phyloP scores from a whole-genome alignment of 306 rosid species.

The Acacia acuminata region DNA sequence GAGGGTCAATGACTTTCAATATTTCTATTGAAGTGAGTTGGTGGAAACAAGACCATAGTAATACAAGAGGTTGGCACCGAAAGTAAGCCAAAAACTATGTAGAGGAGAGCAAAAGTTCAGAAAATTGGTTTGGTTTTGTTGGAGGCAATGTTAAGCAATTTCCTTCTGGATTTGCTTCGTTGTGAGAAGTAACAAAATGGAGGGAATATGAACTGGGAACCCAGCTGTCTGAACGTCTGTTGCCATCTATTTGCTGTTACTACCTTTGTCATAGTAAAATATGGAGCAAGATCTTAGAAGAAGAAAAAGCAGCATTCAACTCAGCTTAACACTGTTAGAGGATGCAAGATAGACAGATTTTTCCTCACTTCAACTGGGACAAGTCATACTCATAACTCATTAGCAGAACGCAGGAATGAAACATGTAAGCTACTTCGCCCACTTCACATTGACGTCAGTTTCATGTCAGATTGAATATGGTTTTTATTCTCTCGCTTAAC shows the following conservation, averaged over 20 bases:
- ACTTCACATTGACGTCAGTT: not conserved
- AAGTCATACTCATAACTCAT: no score
- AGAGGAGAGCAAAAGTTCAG: slow-evolving; percentile 25
- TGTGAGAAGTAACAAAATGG: slow-evolving; percentile 32
- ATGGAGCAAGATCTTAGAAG: not conserved
- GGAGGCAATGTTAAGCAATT: slow-evolving; percentile 14
- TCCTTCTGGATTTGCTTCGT: not conserved
- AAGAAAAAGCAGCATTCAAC: no score
- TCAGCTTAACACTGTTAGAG: no score
- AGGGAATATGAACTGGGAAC: slow-evolving; percentile 57
- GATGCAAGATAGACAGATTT: not conserved
- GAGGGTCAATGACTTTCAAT: no score
- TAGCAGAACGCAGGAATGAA: no score
- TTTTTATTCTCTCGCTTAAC: not conserved
- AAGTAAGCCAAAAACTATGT: no score
- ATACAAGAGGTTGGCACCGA: no score
- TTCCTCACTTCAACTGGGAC: not conserved
- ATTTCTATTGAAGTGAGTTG: no score
- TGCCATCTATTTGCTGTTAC: slow-evolving; percentile 72
- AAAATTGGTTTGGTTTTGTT: slow-evolving; percentile 30
- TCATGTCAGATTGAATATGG: not conserved
- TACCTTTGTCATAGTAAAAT: slow-evolving; percentile 44
- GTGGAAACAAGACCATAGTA: no score
- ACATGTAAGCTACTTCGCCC: not conserved
- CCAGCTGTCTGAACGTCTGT: slow-evolving; percentile 71